These are phyloP conservation scores for Dentipellis fragilis DNA, from an alignment of 768 basidiomycete genomes.

Conservation along the genomic window DNA sequence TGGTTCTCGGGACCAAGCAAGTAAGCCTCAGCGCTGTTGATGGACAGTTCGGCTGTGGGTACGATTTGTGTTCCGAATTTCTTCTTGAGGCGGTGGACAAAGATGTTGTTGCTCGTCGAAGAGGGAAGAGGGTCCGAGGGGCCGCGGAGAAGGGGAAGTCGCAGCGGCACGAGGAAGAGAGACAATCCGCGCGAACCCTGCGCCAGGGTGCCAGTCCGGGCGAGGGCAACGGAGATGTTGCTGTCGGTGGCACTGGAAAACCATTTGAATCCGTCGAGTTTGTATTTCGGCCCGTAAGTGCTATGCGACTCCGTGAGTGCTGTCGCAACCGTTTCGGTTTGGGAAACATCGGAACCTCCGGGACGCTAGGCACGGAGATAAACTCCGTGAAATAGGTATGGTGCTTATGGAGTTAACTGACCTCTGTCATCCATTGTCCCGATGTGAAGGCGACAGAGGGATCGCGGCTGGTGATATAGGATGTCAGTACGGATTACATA, in stretches of 20 bases:
- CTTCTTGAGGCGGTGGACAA: slow-evolving; percentile 65
- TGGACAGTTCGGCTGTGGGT: slow-evolving; percentile 66
- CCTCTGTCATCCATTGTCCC: slow-evolving; percentile 85
- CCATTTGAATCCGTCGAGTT: slow-evolving; percentile 69
- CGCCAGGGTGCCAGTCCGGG: slow-evolving; percentile 49
- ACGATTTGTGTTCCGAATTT: slow-evolving; percentile 69
- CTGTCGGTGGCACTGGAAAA: slow-evolving; percentile 79
- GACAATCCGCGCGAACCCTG: slow-evolving; percentile 59
- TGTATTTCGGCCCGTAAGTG: slow-evolving; percentile 41
- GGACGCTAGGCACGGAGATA: slow-evolving; percentile 34
- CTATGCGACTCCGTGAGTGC: slow-evolving; percentile 23
- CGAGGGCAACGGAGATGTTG: slow-evolving; percentile 60
- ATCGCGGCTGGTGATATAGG: slow-evolving; percentile 40
- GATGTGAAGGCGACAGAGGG: slow-evolving; percentile 53
- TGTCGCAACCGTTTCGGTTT: slow-evolving; percentile 56
- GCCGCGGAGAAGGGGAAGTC: slow-evolving; percentile 36
- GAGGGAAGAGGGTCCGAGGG: slow-evolving; percentile 31
- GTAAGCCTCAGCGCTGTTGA: slow-evolving; percentile 50
- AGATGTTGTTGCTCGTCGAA: slow-evolving; percentile 52
- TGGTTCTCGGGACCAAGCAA: slow-evolving; percentile 47
- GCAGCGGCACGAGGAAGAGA: slow-evolving; percentile 63
- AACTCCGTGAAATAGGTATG: neutral
- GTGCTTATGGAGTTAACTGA: slow-evolving; percentile 14
- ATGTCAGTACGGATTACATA: neutral
- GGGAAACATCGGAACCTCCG: slow-evolving; percentile 68